Percentiles rank a stretch among this genome's conserved stretches.
Conservation (phyloP, 2,329 filamentous ascomycete species). For the Diaporthe eres region DNA sequence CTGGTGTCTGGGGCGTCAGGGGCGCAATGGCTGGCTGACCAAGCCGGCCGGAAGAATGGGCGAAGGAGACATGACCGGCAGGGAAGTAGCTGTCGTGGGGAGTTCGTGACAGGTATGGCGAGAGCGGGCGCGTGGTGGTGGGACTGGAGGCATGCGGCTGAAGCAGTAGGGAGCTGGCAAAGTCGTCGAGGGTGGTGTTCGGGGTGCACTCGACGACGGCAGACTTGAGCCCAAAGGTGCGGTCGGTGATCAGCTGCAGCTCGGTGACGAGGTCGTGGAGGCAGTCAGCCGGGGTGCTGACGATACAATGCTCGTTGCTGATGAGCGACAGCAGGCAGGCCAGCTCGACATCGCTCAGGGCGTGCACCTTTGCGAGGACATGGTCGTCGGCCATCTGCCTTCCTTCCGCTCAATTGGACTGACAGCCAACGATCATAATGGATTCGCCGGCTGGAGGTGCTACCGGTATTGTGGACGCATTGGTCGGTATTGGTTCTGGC, state of each 20-base stretch:
- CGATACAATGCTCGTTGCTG: conserved; percentile 87
- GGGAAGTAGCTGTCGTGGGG: conserved; percentile 47
- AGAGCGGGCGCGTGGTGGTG: conserved; percentile 45
- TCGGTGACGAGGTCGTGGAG: conserved; percentile 81
- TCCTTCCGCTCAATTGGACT: conserved; percentile 26
- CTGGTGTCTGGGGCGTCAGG: conserved; percentile 45
- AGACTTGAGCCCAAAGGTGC: conserved; percentile 80
- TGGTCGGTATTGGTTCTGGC: not conserved
- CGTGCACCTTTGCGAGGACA: conserved; percentile 79
- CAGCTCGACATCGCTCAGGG: conserved; percentile 88
- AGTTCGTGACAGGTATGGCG: conserved; percentile 39
- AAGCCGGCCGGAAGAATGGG: conserved; percentile 21
- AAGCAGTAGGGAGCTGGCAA: conserved; percentile 78
- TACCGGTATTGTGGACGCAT: not conserved
- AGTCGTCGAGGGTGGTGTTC: conserved; percentile 84
- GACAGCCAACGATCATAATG: conserved; percentile 30
- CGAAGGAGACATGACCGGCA: conserved; percentile 33
- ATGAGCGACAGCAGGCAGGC: conserved; percentile 86
- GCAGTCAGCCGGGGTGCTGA: conserved; percentile 76
- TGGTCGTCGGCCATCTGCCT: conserved; percentile 71
- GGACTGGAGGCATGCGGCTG: conserved; percentile 58
- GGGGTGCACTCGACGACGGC: conserved; percentile 80
- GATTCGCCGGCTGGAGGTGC: conserved; percentile 4
- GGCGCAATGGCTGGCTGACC: conserved; percentile 42
- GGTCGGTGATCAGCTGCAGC: conserved; percentile 76